Conservation (phyloP, 306 rosid species). For the Boehmeria nivea region DNA sequence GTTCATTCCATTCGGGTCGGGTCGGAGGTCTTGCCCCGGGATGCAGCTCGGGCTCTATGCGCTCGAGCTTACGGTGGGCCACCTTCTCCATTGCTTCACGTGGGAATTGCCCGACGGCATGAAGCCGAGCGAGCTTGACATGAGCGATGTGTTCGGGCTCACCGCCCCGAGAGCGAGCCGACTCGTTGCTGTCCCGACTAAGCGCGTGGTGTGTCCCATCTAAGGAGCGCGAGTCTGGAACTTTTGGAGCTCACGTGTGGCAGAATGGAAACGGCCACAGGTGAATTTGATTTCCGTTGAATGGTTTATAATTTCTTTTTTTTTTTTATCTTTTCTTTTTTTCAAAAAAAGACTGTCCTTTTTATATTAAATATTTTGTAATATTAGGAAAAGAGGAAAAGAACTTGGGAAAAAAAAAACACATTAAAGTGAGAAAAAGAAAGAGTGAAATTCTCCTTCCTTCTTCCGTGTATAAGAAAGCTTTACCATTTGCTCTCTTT, state of each 20-base stretch:
- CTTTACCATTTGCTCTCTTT: background rate
- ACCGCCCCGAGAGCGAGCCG: slow-evolving; percentile 83
- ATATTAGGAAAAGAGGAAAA: background rate
- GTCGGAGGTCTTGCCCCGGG: slow-evolving; percentile 91
- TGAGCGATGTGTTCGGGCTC: slow-evolving; percentile 80
- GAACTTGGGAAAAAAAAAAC: too few species aligned
- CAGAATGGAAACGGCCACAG: background rate
- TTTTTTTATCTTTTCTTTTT: background rate
- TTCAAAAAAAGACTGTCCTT: background rate
- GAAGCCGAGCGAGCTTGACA: slow-evolving; percentile 73
- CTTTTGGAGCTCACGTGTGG: background rate
- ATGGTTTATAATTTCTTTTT: background rate
- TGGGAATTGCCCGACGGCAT: slow-evolving; percentile 83
- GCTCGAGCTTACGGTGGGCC: slow-evolving; percentile 64
- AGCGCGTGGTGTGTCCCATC: slow-evolving; percentile 49
- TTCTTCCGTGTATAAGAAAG: slow-evolving; percentile 8
- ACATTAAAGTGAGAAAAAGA: too few species aligned
- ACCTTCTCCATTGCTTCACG: slow-evolving; percentile 71
- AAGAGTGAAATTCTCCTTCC: too few species aligned
- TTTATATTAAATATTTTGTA: background rate
- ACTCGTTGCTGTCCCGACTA: slow-evolving; percentile 63
- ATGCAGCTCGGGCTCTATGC: slow-evolving; percentile 79
- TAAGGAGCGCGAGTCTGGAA: background rate
- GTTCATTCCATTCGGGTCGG: slow-evolving; percentile 89
- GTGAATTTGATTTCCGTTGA: background rate